These are phyloP conservation scores for Venustampulla echinocandica DNA, from an alignment of 495 filamentous ascomycete species.

Conservation along the genomic window DNA sequence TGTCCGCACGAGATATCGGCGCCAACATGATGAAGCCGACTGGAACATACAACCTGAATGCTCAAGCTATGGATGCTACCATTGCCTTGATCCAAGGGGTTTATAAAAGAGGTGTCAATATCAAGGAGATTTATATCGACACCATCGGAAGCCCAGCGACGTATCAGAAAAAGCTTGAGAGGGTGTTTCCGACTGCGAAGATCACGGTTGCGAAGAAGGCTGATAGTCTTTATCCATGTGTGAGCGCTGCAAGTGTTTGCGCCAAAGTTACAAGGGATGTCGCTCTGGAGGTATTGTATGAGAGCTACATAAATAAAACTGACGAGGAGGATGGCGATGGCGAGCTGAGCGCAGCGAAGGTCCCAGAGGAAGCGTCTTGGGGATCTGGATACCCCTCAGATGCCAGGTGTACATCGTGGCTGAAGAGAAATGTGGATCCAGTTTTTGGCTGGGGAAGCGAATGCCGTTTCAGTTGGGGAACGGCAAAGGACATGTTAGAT, in stretches of 20 bases:
- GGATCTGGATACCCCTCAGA: conserved; percentile 93
- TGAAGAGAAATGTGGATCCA: conserved; percentile 79
- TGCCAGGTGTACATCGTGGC: conserved; percentile 68
- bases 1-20: conserved; percentile 79
- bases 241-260: conserved; percentile 86
- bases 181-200: conserved; percentile 67
- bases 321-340: conserved; percentile 13
- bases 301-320: conserved; percentile 18
- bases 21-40: conserved; percentile 67
- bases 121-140: conserved; percentile 88
- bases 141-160: conserved; percentile 75
- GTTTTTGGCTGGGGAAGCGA: conserved; percentile 93
- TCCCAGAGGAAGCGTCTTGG: conserved; percentile 42
- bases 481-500: conserved; percentile 87
- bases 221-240: conserved; percentile 85
- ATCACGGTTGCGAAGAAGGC: conserved; percentile 96
- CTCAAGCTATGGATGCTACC: conserved; percentile 95
- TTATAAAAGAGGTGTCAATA: conserved; percentile 62
- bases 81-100: conserved; percentile 73
- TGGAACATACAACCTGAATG: conserved; percentile 82
- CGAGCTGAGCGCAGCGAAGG: conserved; percentile 12
- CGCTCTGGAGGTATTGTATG: conserved; percentile 67
- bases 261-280: conserved; percentile 94
- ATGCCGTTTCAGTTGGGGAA: conserved; percentile 91
- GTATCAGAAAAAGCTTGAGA: conserved; percentile 79